Conservation (phyloP, 1,284 basidiomycete genomes). For the Polyporus tsugae region DNA sequence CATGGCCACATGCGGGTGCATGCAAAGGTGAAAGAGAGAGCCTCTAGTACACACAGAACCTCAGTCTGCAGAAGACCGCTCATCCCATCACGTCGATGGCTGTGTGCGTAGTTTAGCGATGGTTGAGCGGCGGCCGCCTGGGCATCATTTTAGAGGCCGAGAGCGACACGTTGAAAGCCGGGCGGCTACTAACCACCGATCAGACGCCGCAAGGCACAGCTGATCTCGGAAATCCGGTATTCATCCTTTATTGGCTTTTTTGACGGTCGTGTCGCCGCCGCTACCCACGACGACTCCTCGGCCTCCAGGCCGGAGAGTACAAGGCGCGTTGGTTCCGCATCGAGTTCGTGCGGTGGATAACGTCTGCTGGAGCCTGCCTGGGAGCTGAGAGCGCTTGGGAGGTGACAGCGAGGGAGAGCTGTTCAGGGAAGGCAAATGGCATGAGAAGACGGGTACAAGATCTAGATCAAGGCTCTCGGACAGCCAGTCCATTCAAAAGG, state of each 20-base stretch:
- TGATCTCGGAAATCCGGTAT: constrained; percentile 17
- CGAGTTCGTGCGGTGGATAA: not conserved
- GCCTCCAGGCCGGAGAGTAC: not conserved
- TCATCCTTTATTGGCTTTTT: constrained; percentile 9
- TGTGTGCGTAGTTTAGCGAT: not conserved
- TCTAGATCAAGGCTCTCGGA: constrained; percentile 25
- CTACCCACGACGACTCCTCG: not conserved
- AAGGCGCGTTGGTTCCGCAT: not conserved
- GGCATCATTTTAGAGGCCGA: constrained; percentile 26
- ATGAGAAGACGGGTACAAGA: constrained; percentile 29
- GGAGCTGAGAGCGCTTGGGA: not conserved
- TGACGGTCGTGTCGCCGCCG: not conserved
- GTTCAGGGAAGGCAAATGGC: constrained; percentile 9
- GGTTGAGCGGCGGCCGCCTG: constrained; percentile 8
- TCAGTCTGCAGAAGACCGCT: not conserved
- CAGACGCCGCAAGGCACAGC: constrained; percentile 10
- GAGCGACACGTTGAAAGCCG: constrained; percentile 22
- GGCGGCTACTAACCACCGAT: constrained; percentile 25
- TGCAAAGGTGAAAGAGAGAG: not conserved
- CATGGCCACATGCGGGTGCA: not conserved
- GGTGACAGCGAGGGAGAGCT: constrained; percentile 7
- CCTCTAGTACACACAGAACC: not conserved
- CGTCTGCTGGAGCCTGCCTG: not conserved
- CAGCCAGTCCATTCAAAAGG: constrained; percentile 24
- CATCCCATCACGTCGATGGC: not conserved